A percentile compares a stretch with the other conserved stretches of the same genome.
Evolutionary conservation across 2,329 filamentous ascomycete species (phyloP).

Genomic region (Teratosphaeria viscida): DNA sequence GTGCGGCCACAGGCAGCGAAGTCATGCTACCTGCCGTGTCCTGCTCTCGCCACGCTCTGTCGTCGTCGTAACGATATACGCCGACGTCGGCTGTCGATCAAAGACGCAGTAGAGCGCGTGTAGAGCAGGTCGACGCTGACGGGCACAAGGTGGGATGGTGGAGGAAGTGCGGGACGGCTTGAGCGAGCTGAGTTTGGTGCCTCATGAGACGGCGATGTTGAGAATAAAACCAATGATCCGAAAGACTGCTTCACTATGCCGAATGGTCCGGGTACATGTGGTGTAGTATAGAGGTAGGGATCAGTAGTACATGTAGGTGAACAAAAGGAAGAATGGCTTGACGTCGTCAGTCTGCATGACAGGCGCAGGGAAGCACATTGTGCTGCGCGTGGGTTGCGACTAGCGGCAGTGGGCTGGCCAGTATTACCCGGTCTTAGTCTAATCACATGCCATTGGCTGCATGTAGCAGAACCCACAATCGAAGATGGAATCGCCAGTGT

Average conservation of each 20-base stretch:
- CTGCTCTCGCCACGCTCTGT: background rate
- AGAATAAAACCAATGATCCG: background rate
- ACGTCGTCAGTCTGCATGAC: background rate
- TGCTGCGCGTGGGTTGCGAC: background rate
- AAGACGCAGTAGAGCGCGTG: background rate
- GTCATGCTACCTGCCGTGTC: background rate
- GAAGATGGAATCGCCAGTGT: background rate
- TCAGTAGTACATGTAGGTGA: background rate
- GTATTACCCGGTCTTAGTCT: background rate
- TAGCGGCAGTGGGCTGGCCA: background rate
- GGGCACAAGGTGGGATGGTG: background rate
- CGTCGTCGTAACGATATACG: background rate
- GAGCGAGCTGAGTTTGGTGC: background rate
- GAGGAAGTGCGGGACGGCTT: background rate
- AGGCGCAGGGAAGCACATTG: background rate
- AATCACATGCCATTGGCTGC: background rate
- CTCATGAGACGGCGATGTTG: background rate
- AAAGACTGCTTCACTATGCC: background rate
- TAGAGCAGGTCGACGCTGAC: background rate
- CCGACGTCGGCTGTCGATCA: background rate
- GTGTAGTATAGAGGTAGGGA: background rate
- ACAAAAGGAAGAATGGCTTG: background rate
- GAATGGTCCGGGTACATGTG: background rate
- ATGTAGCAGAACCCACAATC: background rate
- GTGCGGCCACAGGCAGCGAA: background rate